A percentile compares a stretch with the other conserved stretches of the same genome.
Evolutionary conservation across 2,329 filamentous ascomycete genomes (phyloP).

Genomic region (Claviceps lovelessii): DNA sequence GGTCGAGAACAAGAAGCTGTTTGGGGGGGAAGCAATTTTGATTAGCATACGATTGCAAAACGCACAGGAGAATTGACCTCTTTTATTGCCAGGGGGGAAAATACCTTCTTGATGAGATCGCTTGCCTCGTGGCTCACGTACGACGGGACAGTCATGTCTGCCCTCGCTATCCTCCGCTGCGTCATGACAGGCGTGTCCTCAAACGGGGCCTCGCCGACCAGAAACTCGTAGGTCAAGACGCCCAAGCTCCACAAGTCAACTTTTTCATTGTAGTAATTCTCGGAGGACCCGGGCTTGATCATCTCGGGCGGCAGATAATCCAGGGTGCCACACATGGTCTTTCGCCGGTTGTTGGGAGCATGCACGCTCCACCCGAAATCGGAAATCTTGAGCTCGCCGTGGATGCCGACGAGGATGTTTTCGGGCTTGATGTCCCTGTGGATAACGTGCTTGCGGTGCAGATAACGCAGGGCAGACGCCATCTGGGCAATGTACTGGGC

Average conservation of each 20-base stretch:
- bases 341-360: conserved; percentile 81
- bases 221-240: conserved; percentile 88
- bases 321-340: conserved; percentile 93
- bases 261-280: conserved; percentile 89
- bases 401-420: conserved; percentile 49
- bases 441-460: conserved; percentile 19
- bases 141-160: conserved; percentile 81
- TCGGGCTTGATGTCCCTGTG: conserved; percentile 22
- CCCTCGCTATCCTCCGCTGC: conserved; percentile 71
- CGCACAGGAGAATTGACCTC: not conserved
- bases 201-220: conserved; percentile 91
- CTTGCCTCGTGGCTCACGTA: conserved; percentile 84
- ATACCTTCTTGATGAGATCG: conserved; percentile 83
- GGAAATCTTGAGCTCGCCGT: conserved; percentile 96
- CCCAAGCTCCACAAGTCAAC: conserved; percentile 94
- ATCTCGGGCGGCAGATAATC: conserved; percentile 98
- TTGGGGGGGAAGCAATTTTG: not conserved
- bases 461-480: conserved; percentile 27
- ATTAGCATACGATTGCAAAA: conserved; percentile 10
- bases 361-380: conserved; percentile 99
- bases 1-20: conserved; percentile 77
- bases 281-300: conserved; percentile 65
- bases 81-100: not conserved
- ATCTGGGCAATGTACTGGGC: conserved; percentile 62
- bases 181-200: conserved; percentile 95